Evolutionary conservation across 805 yeast genomes (phyloP), one percentile per base, ranked within the genome.

Genomic region (Teunomyces aglyptinius): DNA sequence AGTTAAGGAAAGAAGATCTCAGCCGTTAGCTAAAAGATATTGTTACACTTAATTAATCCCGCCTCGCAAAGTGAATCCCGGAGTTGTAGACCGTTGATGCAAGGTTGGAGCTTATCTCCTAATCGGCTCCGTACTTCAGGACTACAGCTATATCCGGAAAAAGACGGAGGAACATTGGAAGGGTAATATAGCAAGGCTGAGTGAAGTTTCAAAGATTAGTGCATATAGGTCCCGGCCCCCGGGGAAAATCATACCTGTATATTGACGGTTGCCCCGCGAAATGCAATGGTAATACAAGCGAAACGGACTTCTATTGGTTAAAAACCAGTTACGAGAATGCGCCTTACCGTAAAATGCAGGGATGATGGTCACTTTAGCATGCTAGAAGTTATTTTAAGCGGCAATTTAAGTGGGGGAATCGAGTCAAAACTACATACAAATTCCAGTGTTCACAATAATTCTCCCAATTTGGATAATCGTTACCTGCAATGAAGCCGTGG

Each of bases 261-360:
- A 18, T 22, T 22, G 27, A 36, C 39, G 27, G 5, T 20, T 36
- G 28, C 39, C 39, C 39, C 39, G 39, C 39, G 39, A 36, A 12
- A 36, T 13, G 18, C 11, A 34, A 12, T 16, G 38, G 38, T 19
- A 34, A 19, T 31, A 13, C 33, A n/a, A n/a, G 33, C 33, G 33
- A 31, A 24, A 7, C 24, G 16, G 27, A 22, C 11, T 20, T 12
- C n/a, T 36, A 36, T 36, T 36, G 39, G 39, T 18, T 22, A 8
- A 8, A 13, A 11, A 20, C n/a, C 5, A n/a, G 7, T 22, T 36
- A 20, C 26, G 18, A 13, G 18, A 19, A 20, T 13, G 6, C 28
- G 12, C 18, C 10, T 22, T n/a, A n/a, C 8, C 27, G 5, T 20
- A 20, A 31, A 11, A 8, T 31, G 16, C 33, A 31, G 33, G 33